phyloP scores from a whole-genome alignment of 768 basidiomycete genomes.

The Boletus pseudo-olivaceus region DNA sequence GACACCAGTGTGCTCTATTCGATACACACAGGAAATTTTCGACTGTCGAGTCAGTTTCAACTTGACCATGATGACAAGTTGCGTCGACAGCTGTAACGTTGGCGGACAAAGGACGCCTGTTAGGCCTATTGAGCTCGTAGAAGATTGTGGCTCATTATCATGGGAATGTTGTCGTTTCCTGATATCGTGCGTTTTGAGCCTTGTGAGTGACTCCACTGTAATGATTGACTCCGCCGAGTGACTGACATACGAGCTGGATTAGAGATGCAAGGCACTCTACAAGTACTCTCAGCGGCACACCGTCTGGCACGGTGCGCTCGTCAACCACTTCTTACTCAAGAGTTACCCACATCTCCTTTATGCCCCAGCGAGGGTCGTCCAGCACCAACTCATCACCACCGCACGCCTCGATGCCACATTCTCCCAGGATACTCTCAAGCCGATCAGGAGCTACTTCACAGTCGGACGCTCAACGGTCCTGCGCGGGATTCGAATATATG shows the following conservation, averaged over 20 bases:
- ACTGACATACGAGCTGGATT: background rate
- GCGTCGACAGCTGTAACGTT: background rate
- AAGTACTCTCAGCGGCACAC: conserved; percentile 22
- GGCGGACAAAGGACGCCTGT: background rate
- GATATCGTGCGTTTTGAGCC: conserved; percentile 25
- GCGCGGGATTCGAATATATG: conserved; percentile 29
- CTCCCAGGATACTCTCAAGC: conserved; percentile 8
- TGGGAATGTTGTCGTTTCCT: conserved; percentile 22
- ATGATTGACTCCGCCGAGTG: too few relatives aligned
- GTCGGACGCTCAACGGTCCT: conserved; percentile 29
- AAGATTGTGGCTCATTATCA: conserved; percentile 30
- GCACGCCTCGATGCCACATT: conserved; percentile 24
- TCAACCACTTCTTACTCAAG: conserved; percentile 23
- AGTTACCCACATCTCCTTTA: conserved; percentile 24
- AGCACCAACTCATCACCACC: conserved; percentile 24
- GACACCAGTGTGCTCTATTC: too few relatives aligned
- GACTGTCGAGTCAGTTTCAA: too few relatives aligned
- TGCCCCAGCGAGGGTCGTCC: conserved; percentile 17
- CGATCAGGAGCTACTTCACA: conserved; percentile 26
- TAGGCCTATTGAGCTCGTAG: conserved; percentile 15
- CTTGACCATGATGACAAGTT: conserved; percentile 1
- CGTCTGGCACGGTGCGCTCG: conserved; percentile 25
- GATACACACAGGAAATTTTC: too few relatives aligned
- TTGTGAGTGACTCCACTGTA: conserved; percentile 14
- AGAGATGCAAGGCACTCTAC: conserved; percentile 28